Conservation (phyloP, 257 asterid species). For the Cynanchum wilfordii region DNA sequence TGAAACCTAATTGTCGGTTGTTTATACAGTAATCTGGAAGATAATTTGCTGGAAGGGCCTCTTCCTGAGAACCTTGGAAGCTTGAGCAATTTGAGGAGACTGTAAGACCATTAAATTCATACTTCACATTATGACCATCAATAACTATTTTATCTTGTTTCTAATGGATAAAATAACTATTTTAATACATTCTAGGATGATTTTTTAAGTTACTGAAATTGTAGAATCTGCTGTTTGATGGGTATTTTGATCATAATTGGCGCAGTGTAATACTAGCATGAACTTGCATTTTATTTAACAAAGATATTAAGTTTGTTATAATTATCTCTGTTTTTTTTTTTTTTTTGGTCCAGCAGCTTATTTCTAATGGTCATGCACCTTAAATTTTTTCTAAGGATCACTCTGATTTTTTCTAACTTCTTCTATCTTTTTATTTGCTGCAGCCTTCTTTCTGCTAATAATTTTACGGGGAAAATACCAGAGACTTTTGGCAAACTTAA, state of each 20-base stretch:
- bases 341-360: not conserved
- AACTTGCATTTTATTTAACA: not conserved
- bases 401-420: too few species aligned
- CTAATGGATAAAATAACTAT: not conserved
- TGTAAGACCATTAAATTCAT: constrained; percentile 48
- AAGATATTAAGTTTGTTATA: not conserved
- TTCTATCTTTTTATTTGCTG: constrained; percentile 19
- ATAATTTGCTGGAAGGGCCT: constrained; percentile 75
- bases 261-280: not conserved
- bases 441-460: constrained; percentile 78
- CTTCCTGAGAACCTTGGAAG: constrained; percentile 61
- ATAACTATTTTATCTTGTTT: not conserved
- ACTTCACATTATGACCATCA: not conserved
- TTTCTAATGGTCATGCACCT: not conserved
- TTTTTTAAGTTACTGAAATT: not conserved
- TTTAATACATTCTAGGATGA: not conserved
- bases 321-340: not conserved
- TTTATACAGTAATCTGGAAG: constrained; percentile 59
- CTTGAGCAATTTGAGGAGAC: constrained; percentile 50
- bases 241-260: not conserved
- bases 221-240: not conserved
- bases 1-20: constrained; percentile 3
- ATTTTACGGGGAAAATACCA: constrained; percentile 74
- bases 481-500: constrained; percentile 41
- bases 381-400: too few species aligned